These are phyloP conservation scores for Aspergillus sclerotiicarbonarius DNA, from an alignment of 495 filamentous ascomycete species.

Conservation along the genomic window DNA sequence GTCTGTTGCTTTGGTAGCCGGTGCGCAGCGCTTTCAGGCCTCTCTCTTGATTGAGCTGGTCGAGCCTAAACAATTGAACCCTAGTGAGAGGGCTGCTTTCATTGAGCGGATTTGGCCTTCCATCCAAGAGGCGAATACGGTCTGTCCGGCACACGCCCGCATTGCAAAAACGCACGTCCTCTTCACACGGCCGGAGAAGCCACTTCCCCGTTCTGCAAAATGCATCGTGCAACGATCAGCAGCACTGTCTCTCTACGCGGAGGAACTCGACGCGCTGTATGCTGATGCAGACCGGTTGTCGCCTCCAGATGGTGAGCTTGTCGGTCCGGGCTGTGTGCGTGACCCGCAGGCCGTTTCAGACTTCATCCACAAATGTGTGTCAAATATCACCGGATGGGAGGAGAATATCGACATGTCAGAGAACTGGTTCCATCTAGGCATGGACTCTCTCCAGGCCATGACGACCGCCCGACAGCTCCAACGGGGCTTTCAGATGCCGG, in stretches of 20 bases:
- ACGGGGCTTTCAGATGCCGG: background rate
- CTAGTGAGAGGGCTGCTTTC: background rate
- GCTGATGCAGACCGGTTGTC: background rate
- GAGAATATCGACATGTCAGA: no score
- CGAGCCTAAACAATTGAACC: background rate
- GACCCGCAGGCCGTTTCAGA: no score
- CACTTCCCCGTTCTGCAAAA: constrained; percentile 42
- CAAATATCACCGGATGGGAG: no score
- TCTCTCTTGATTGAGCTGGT: background rate
- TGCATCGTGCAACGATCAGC: constrained; percentile 40
- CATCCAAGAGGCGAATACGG: constrained; percentile 45
- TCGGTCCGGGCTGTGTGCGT: no score
- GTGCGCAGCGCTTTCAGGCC: background rate
- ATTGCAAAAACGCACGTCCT: constrained; percentile 41
- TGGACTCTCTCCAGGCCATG: constrained; percentile 53
- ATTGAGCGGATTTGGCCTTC: constrained; percentile 44
- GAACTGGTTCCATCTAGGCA: constrained; percentile 30
- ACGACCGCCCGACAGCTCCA: constrained; percentile 12
- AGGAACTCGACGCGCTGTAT: background rate
- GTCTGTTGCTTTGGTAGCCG: no score
- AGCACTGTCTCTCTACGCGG: constrained; percentile 11
- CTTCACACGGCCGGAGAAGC: constrained; percentile 33
- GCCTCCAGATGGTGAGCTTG: no score
- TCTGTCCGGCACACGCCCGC: constrained; percentile 37
- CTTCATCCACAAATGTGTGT: no score